These are phyloP conservation scores for Fomitopsis schrenkii DNA, from an alignment of 1,284 basidiomycete species.

Conservation along the genomic window DNA sequence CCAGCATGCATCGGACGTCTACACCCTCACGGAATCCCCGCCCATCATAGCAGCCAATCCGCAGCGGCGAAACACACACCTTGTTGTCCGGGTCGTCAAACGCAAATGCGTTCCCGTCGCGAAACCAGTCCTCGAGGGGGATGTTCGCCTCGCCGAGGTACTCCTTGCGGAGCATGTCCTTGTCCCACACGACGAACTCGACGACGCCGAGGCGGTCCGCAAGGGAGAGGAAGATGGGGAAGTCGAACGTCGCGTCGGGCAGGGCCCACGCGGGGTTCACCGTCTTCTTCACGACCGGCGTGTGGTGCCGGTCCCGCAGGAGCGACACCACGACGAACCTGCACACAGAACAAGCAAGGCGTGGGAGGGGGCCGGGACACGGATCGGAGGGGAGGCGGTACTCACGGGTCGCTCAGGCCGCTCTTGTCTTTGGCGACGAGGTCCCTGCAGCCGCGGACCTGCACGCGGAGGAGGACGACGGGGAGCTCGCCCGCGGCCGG, in stretches of 20 bases:
- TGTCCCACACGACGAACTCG: constrained; percentile 93
- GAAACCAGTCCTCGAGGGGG: constrained; percentile 80
- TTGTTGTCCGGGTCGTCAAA: constrained; percentile 60
- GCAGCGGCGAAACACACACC: constrained; percentile 32
- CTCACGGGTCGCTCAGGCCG: constrained; percentile 73
- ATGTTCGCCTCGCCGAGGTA: constrained; percentile 89
- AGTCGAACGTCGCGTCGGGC: constrained; percentile 83
- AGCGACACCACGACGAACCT: constrained; percentile 76
- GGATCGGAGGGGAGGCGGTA: constrained; percentile 11
- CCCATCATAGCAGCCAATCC: neutral
- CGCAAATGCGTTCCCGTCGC: constrained; percentile 40
- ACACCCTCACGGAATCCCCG: neutral
- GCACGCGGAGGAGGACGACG: constrained; percentile 59
- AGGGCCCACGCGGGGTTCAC: constrained; percentile 72
- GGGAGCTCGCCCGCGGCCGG: constrained; percentile 62
- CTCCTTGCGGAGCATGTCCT: constrained; percentile 84
- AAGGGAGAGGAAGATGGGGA: constrained; percentile 75
- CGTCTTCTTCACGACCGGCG: constrained; percentile 77
- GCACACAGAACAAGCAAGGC: neutral
- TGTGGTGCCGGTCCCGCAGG: constrained; percentile 63
- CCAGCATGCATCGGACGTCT: too few species aligned
- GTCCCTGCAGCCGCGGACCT: constrained; percentile 59
- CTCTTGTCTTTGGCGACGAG: constrained; percentile 61
- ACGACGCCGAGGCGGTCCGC: constrained; percentile 73
- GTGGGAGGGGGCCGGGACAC: neutral